Conservation (phyloP, 2,329 filamentous ascomycete genomes). For the Talaromyces sp. region DNA sequence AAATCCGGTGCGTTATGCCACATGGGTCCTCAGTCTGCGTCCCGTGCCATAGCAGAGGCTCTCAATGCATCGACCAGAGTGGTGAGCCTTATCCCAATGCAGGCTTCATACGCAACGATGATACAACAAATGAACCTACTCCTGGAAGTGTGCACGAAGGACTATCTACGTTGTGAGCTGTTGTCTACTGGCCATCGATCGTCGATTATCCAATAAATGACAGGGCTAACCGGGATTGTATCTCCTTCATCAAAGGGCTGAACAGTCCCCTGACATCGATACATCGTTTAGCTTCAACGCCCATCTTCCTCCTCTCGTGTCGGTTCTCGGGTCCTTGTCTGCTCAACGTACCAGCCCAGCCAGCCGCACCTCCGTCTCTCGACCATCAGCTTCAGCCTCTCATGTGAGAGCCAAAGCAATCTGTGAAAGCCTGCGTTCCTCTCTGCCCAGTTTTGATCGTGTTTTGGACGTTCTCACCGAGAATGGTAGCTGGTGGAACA, state of each 20-base stretch:
- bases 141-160: background rate
- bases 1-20: conserved; percentile 1
- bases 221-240: background rate
- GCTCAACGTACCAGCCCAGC: background rate
- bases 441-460: background rate
- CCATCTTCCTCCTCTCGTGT: background rate
- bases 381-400: background rate
- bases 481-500: conserved; percentile 1
- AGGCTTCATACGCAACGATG: background rate
- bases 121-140: background rate
- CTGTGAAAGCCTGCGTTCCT: background rate
- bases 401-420: background rate
- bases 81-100: background rate
- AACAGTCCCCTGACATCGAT: background rate
- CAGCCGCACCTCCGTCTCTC: background rate
- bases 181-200: background rate
- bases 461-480: background rate
- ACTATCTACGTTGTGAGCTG: background rate
- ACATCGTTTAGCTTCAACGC: background rate
- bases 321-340: background rate
- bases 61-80: background rate
- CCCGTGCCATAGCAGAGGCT: background rate
- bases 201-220: background rate
- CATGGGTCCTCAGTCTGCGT: background rate
- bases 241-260: background rate